Conservation (phyloP, 495 filamentous ascomycete genomes). For the Venustampulla echinocandica region DNA sequence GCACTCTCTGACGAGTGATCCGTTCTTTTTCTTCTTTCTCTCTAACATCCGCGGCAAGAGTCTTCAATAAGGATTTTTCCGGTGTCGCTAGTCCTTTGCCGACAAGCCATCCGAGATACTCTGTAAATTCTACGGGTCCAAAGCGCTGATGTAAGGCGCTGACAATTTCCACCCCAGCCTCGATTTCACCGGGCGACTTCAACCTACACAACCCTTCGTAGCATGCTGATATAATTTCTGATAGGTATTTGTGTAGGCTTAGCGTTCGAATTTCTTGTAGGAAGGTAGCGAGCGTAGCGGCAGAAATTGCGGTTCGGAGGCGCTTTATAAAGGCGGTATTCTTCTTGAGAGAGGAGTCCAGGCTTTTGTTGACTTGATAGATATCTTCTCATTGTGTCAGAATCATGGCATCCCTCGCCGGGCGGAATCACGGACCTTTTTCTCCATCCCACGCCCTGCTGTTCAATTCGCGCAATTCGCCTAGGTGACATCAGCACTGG, state of each 20-base stretch:
- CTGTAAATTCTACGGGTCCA: constrained; percentile 81
- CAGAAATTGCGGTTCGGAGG: constrained; percentile 78
- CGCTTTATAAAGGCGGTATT: constrained; percentile 99
- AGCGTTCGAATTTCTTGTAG: constrained; percentile 85
- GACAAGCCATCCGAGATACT: constrained; percentile 85
- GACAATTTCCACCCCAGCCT: constrained; percentile 84
- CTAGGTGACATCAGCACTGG: constrained; percentile 39
- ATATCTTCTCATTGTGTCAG: constrained; percentile 46
- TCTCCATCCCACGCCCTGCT: constrained; percentile 80
- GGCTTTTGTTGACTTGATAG: constrained; percentile 66
- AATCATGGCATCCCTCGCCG: constrained; percentile 8
- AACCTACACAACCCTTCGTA: constrained; percentile 90
- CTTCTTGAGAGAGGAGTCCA: constrained; percentile 97
- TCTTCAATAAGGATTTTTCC: constrained; percentile 77
- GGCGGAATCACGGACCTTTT: constrained; percentile 48
- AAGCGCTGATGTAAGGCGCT: constrained; percentile 96
- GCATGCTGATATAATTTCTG: constrained; percentile 96
- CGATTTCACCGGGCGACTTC: constrained; percentile 82
- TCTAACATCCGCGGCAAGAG: constrained; percentile 65
- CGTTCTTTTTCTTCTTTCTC: constrained; percentile 97
- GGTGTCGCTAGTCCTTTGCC: constrained; percentile 88
- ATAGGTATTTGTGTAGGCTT: constrained; percentile 93
- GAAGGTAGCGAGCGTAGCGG: constrained; percentile 70
- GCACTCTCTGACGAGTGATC: constrained; percentile 70
- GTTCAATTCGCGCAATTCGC: constrained; percentile 85